Conservation (phyloP, 768 basidiomycete genomes). For the Russula compacta region DNA sequence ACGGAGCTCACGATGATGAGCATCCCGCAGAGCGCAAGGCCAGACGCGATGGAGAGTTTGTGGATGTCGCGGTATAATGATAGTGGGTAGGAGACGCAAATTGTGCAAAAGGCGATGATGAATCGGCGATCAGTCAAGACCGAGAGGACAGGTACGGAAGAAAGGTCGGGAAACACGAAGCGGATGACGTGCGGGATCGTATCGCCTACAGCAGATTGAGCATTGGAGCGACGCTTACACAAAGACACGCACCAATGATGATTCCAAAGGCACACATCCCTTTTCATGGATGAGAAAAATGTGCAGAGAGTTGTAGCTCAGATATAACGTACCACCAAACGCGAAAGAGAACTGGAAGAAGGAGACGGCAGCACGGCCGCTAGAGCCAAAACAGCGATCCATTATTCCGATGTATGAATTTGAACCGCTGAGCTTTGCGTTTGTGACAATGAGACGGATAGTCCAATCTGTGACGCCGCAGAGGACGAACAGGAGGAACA, state of each 20-base stretch:
- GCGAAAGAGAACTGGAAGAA: conserved; percentile 98
- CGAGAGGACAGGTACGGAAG: conserved; percentile 61
- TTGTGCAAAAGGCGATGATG: conserved; percentile 79
- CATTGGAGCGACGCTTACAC: background rate
- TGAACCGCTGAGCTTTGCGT: conserved; percentile 91
- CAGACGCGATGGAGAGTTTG: conserved; percentile 88
- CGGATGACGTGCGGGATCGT: conserved; percentile 93
- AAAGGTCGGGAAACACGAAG: conserved; percentile 62
- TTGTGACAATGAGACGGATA: conserved; percentile 88
- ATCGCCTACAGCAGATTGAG: conserved; percentile 50
- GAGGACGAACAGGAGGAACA: conserved; percentile 70
- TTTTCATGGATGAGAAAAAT: conserved; percentile 22
- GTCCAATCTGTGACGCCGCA: conserved; percentile 95
- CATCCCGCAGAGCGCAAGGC: conserved; percentile 90
- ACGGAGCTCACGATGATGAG: conserved; percentile 84
- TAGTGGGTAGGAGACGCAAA: conserved; percentile 87
- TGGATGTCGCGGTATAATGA: conserved; percentile 96
- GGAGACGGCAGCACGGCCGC: conserved; percentile 88
- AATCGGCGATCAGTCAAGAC: conserved; percentile 81
- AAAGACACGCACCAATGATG: conserved; percentile 52
- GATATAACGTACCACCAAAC: conserved; percentile 64
- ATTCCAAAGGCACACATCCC: conserved; percentile 99
- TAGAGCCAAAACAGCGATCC: conserved; percentile 84
- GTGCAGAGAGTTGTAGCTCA: background rate
- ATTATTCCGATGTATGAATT: conserved; percentile 92